Percentiles rank a stretch among this genome's conserved stretches.
Evolutionary conservation across 2,329 filamentous ascomycete species (phyloP).

Genomic region (Alternaria sp.): DNA sequence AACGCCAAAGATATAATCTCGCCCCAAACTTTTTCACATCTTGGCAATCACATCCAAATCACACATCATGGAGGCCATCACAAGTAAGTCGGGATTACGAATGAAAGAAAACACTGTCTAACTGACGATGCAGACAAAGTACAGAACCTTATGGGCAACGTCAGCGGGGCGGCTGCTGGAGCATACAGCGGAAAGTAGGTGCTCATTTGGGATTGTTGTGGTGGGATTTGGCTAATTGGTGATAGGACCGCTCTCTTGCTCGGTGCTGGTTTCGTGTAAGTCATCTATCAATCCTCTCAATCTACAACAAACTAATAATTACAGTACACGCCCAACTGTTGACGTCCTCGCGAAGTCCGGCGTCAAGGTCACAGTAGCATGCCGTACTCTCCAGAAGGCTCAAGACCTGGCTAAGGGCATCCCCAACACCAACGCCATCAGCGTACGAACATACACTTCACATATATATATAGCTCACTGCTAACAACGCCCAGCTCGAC

Average conservation of each 20-base stretch:
- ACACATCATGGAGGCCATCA: constrained; percentile 48
- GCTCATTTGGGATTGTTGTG: background rate
- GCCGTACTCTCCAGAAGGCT: constrained; percentile 78
- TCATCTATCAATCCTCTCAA: background rate
- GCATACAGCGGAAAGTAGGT: constrained; percentile 45
- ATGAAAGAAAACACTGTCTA: constrained; percentile 17
- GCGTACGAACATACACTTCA: constrained; percentile 24
- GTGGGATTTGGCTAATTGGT: constrained; percentile 18
- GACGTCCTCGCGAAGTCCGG: constrained; percentile 64
- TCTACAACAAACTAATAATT: constrained; percentile 14
- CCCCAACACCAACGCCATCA: constrained; percentile 74
- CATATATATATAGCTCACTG: background rate
- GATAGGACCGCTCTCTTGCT: constrained; percentile 47
- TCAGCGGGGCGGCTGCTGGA: constrained; percentile 26
- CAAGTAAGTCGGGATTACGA: constrained; percentile 24
- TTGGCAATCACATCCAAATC: constrained; percentile 12
- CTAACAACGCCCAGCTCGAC: constrained; percentile 67
- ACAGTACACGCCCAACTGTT: constrained; percentile 61
- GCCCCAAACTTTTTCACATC: constrained; percentile 15
- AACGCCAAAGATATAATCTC: constrained; percentile 33
- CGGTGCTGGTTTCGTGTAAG: constrained; percentile 50
- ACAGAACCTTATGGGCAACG: constrained; percentile 37
- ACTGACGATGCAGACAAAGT: constrained; percentile 39
- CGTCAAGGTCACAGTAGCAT: constrained; percentile 70
- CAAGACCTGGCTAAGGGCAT: constrained; percentile 74